Base-by-base conservation (phyloP, 176 grass and related monocot genomes). In the Hordeum vulgare region DNA sequence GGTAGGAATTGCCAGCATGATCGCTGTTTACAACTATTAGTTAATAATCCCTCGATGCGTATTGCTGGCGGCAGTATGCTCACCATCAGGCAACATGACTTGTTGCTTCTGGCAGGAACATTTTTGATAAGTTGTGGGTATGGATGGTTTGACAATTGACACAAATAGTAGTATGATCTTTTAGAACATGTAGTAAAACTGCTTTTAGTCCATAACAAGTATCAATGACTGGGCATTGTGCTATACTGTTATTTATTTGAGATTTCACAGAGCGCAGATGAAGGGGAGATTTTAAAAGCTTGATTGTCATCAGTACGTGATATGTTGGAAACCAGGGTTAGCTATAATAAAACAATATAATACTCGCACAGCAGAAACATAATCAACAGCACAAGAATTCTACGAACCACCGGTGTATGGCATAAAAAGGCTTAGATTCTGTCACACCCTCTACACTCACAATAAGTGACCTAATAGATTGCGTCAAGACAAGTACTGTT, bases 301-400 rank as follows among this genome's bases (percentile, higher is more conserved):
- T 58, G 26, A 58, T 33, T 26, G 39, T 56, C 63, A 39, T 44
- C 49, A 23, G 25, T 20, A 44, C 3, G 9, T 40, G 12, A 23
- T 57, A 84, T 85, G 33, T 58, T 68, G 61, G 61, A 79, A 75
- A 79, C 66, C 25, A 78, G 51, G 21, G 66, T 62, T 25, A 79
- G 18, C 35, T 74, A 74, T 47, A 79, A 79, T 81, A 59, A 23
- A 66, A 49, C 21, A 74, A 42, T 63, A 74, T 75, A 75, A 21
- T 75, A n/a, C 73, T 76, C 18, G 49, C 26, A 65, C 34, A 79
- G 24, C 25, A 75, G 77, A 57, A 75, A 24, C 76, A 88, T 57
- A 61, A 35, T 34, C 41, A 33, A 51, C 27, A 74, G 8, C 45
- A 74, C 21, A 67, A 82, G 20, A 60, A 83, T 58, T 47, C 13